Evolutionary conservation across 352 stramenopile genomes (phyloP), one percentile per base, ranked within the genome.

Genomic region (Phytophthora vignae): DNA sequence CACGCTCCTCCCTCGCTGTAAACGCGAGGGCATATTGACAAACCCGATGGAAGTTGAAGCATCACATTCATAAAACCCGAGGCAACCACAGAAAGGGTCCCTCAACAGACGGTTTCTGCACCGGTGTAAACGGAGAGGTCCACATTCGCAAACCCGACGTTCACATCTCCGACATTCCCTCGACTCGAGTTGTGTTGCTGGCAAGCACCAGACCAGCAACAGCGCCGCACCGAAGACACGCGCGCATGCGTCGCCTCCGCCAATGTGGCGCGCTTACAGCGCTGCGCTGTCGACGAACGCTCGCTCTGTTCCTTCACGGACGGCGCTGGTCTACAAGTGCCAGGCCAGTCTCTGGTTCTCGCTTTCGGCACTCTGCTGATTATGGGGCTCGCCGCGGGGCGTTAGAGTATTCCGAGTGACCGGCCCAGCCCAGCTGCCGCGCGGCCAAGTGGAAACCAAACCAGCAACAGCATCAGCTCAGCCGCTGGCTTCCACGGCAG

Each of bases 341-440:
- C 11, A 17, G 42, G 7, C 38, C 27, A 21, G n/a, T 29, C 42
- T 60, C 25, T 62, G 22, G 52, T n/a, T 22, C 29, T 36, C 2
- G 27, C 27, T 25, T 25, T 1, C 1, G 27, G 31, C 38, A 1
- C 9, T 46, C 14, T 5, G 48, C 48, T 71, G 55, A 71, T 69
- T 63, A 69, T 69, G 53, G 38, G 9, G 42, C 40, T 21, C 11
- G 22, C 40, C 25, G 52, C 7, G 52, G 8, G 53, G 33, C 8
- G 55, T 40, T 21, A 55, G 60, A 65, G 67, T 74, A 69, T 74
- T 70, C 56, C 59, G 29, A 19, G 29, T 68, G 67, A 33, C 42
- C 36, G 50, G 52, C 38, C 64, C 27, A 31, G 27, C 27, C 27
- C 64, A 67, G 49, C 25, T 57, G 64, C 33, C 19, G 46, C 46